Evolutionary conservation across 495 filamentous ascomycete species (phyloP), one percentile per base, ranked within the genome.

Genomic region (Penicilliopsis zonata): DNA sequence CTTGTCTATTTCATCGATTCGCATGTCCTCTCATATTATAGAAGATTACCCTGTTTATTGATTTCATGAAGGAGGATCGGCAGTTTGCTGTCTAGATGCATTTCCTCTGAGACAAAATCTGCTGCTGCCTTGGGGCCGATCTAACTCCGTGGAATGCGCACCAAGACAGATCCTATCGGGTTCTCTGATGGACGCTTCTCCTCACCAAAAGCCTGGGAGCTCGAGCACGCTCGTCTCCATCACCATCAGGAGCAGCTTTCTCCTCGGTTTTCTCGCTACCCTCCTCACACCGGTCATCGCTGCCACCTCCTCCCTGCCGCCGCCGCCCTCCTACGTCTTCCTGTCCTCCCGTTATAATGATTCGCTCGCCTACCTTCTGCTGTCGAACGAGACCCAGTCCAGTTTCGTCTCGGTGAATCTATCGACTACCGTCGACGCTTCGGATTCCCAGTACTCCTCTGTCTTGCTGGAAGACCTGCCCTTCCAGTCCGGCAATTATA

Each of bases 241-340:
- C n/a, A n/a, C 13, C 6, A 29, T 18, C 13, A 36, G 18, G 25
- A 18, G 17, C 9, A 2, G 6, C 8, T 9, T 17, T 9, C 15
- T 29, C 13, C 4, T 36, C 25, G 14, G 7, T 6, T 13, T 43
- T 23, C 28, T 52, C 26, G 32, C 36, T 28, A 35, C 41, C 10
- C 30, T 44, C 16, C 40, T 53, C 6, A 34, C 41, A 16, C 33
- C 32, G 18, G 27, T 55, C n/a, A 9, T 50, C 33, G 13, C 35
- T 9, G 23, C 40, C 18, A 40, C 33, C 17, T 26, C 33, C 40
- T 45, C 66, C 34, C 51, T 61, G 14, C 60, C 84, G 15, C 83
- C 82, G 18, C 93, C 69, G 15, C 82, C 86, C 0, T 81, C 86
- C 0, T 69, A 63, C 14, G 65, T 87, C 13, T 58, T 71, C 28